phyloP scores from a whole-genome alignment of 1,284 basidiomycete genomes.

The Tilletia setariae region DNA sequence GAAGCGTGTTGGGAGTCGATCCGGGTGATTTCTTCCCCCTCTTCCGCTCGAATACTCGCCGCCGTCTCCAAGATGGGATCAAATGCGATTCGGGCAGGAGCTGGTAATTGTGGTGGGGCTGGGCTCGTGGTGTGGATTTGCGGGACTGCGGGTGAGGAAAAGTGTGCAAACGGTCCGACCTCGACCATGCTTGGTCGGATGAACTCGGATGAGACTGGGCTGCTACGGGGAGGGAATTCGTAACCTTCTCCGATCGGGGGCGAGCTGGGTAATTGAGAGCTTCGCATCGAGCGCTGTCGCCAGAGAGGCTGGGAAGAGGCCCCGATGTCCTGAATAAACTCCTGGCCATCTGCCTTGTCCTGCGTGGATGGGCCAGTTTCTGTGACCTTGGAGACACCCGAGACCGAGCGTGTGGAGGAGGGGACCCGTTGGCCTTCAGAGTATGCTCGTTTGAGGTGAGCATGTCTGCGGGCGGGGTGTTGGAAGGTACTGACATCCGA shows the following conservation, averaged over 20 bases:
- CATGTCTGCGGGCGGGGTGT: conserved; percentile 13
- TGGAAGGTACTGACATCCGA: conserved; percentile 17
- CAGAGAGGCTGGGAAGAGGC: background rate
- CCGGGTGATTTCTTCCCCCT: background rate
- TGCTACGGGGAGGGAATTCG: conserved; percentile 5
- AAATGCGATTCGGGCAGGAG: conserved; percentile 11
- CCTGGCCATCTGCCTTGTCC: too few relatives aligned
- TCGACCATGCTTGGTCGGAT: background rate
- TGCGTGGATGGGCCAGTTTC: too few relatives aligned
- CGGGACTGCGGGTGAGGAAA: background rate
- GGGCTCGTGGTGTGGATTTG: background rate
- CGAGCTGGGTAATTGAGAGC: background rate
- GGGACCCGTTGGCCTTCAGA: conserved; percentile 29
- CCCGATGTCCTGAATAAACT: too few relatives aligned
- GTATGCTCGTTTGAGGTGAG: conserved; percentile 13
- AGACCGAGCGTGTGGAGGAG: conserved; percentile 6
- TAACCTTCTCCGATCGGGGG: background rate
- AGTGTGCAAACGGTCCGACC: background rate
- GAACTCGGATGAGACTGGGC: background rate
- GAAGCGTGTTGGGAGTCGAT: background rate
- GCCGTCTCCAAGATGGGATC: conserved; percentile 18
- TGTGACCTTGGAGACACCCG: too few relatives aligned
- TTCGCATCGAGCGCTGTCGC: background rate
- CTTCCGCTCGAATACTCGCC: conserved; percentile 13
- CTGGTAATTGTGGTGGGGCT: background rate